Conservation (phyloP, 1,139 yeast genomes). For the Lizanozyma gosingica region DNA sequence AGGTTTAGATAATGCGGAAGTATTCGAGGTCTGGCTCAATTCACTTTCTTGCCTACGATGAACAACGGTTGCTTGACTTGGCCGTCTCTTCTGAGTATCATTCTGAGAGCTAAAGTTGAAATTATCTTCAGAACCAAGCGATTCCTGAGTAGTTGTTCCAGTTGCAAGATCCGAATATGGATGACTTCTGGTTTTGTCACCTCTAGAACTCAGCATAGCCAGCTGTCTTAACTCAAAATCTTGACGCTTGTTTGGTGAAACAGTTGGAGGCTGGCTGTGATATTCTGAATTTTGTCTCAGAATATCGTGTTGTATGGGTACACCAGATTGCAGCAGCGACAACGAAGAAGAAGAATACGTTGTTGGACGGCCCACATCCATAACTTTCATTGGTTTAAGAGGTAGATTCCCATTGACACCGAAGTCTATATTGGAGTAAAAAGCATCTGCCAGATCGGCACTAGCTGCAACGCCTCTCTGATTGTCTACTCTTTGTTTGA, state of each 20-base stretch:
- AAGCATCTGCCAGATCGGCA: conserved; percentile 7
- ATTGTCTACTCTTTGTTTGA: too few species aligned
- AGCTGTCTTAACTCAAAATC: not conserved
- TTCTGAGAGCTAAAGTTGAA: not conserved
- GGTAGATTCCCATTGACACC: conserved; percentile 38
- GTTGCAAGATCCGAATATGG: not conserved
- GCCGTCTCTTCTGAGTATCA: not conserved
- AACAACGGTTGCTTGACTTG: not conserved
- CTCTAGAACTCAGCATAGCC: not conserved
- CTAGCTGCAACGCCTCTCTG: too few species aligned
- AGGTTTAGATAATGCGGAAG: not conserved
- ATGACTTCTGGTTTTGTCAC: not conserved
- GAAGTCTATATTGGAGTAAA: conserved; percentile 31
- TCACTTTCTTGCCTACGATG: not conserved
- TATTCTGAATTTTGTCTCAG: not conserved
- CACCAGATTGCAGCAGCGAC: not conserved
- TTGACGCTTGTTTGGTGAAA: not conserved
- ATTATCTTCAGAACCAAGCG: not conserved
- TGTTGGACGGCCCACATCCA: conserved; percentile 17
- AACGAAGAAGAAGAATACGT: not conserved
- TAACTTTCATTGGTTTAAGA: conserved; percentile 33
- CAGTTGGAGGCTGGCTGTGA: not conserved
- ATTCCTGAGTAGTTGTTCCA: not conserved
- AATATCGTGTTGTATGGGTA: not conserved
- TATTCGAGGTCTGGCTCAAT: not conserved